Evolutionary conservation across 192 early-diverging fungal genomes (phyloP), one percentile per base, ranked within the genome.

Genomic region (Coemansia sp.): DNA sequence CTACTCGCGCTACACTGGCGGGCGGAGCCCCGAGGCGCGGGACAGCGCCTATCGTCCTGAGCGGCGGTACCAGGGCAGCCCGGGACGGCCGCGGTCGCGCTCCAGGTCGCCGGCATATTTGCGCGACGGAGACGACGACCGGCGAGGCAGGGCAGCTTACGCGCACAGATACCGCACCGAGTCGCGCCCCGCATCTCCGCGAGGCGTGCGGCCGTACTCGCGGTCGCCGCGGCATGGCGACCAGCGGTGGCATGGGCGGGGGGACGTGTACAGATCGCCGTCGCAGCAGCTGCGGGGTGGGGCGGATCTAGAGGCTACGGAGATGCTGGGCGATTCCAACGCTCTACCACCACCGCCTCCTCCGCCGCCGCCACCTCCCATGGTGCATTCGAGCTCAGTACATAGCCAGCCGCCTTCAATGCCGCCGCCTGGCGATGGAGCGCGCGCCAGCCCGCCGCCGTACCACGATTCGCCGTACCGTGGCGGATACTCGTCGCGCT

Each of bases 381-480:
- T 64, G 66, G 34, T 56, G 30, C 48, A 59, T 35, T 36, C 56
- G 16, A 21, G 44, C 3, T 71, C 68, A 5, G 21, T 44, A 2
- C 77, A 73, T 38, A 57, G 46, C 33, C 61, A 64, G 30, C 21
- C 51, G 8, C 24, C 51, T 7, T 14, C 15, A 46, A 14, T 46
- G 51, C 51, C 51, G 23, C 46, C 35, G 10, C 49, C 52, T 36
- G 71, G 61, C 39, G 23, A 24, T n/a, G 24, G 62, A 7, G 38
- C 43, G 16, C 69, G 66, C 51, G 41, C 38, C 15, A 56, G 21
- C 21, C 57, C 71, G 49, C 65, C 71, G 9, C 26, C 41, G 3
- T 68, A 59, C 26, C 52, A 76, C 16, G 74, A 69, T 30, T 69
- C 74, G 60, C 60, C 74, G 23, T 69, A 76, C 39, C 74, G 65